Percentiles rank a stretch among this genome's conserved stretches.
These are phyloP conservation scores for Porodaedalea pini DNA, from an alignment of 1,284 basidiomycete species.

Conservation along the genomic window DNA sequence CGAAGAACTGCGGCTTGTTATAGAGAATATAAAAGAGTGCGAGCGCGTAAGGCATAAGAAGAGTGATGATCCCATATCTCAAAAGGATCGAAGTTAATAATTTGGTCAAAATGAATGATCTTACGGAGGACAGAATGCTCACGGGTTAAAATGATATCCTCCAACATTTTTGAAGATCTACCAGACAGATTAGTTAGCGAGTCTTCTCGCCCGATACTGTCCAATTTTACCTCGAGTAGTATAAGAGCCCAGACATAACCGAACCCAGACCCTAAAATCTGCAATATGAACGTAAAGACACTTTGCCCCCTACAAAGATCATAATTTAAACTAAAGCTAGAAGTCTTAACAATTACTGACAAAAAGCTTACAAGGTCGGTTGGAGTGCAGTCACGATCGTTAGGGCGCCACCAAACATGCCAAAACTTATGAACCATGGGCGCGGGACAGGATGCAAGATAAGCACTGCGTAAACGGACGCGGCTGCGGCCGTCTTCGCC, in stretches of 20 bases:
- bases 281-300: constrained; percentile 32
- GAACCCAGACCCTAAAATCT: constrained; percentile 29
- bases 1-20: constrained; percentile 26
- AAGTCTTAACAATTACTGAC: background rate
- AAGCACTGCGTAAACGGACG: constrained; percentile 29
- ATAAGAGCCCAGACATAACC: constrained; percentile 25
- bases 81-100: background rate
- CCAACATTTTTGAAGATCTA: constrained; percentile 34
- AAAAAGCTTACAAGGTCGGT: constrained; percentile 28
- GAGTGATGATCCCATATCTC: constrained; percentile 25
- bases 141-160: constrained; percentile 35
- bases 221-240: constrained; percentile 23
- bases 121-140: background rate
- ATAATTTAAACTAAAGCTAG: background rate
- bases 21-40: constrained; percentile 31
- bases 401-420: constrained; percentile 30
- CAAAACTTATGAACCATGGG: constrained; percentile 32
- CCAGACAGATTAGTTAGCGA: constrained; percentile 5
- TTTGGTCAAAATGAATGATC: background rate
- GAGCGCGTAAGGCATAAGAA: constrained; percentile 27
- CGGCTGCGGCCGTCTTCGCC: constrained; percentile 30
- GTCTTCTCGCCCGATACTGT: background rate
- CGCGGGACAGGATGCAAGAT: constrained; percentile 26
- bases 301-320: constrained; percentile 27
- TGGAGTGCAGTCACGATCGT: constrained; percentile 35